Conservation (phyloP, 1,284 basidiomycete species). For the Microbotryum saponariae region DNA sequence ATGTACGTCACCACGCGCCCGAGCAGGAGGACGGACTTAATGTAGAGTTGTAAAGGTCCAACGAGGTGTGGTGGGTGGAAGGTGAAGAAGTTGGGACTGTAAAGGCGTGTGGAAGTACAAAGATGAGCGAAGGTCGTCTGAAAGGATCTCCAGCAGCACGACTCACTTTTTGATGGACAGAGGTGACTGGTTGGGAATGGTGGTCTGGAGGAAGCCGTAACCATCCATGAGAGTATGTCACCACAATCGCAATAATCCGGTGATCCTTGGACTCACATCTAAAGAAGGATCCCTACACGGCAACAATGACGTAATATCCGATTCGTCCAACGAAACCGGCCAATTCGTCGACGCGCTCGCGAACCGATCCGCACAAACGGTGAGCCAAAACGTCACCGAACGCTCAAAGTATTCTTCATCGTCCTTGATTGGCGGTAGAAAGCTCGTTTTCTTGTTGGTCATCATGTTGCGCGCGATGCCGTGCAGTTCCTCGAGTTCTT, state of each 20-base stretch:
- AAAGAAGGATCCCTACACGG: too few species aligned
- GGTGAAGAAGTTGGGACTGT: slow-evolving; percentile 17
- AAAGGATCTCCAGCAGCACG: too few species aligned
- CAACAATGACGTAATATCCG: too few species aligned
- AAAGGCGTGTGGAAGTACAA: neutral
- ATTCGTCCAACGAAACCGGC: slow-evolving; percentile 28
- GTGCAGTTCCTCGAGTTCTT: too few species aligned
- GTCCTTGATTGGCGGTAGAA: slow-evolving; percentile 19
- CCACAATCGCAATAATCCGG: too few species aligned
- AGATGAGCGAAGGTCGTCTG: too few species aligned
- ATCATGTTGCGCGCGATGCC: too few species aligned
- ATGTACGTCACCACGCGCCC: slow-evolving; percentile 29
- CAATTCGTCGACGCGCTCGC: slow-evolving; percentile 31
- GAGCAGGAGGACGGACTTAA: slow-evolving; percentile 32
- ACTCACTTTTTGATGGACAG: too few species aligned
- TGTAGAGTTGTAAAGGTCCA: slow-evolving; percentile 26
- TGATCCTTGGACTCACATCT: too few species aligned
- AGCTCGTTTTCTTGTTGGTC: slow-evolving; percentile 7
- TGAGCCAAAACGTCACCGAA: slow-evolving; percentile 24
- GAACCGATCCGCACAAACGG: slow-evolving; percentile 27
- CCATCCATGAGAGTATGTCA: too few species aligned
- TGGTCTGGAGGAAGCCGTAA: too few species aligned
- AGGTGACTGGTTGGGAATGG: too few species aligned
- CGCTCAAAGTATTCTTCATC: slow-evolving; percentile 17
- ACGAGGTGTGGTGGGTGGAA: slow-evolving; percentile 25